A percentile compares a stretch with the other conserved stretches of the same genome.
These are phyloP conservation scores for Pseudogymnoascus sp. DNA, from an alignment of 2,329 filamentous ascomycete genomes.

Conservation along the genomic window DNA sequence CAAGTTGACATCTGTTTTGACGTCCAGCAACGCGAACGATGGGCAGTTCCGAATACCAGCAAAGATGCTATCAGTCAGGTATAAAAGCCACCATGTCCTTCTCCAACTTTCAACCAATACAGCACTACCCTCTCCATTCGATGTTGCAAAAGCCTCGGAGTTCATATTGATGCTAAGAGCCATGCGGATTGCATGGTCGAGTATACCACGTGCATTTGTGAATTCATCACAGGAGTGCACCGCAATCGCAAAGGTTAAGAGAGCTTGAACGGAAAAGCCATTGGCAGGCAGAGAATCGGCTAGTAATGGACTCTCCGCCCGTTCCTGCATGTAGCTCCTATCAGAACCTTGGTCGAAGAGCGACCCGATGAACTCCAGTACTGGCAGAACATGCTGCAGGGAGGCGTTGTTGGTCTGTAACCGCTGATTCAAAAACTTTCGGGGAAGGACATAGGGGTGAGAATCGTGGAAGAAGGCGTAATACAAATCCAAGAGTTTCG, in stretches of 20 bases:
- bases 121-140: constrained; percentile 26
- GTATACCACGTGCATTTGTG: background rate
- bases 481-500: background rate
- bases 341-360: constrained; percentile 22
- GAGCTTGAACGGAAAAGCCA: constrained; percentile 11
- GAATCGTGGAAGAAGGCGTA: constrained; percentile 26
- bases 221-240: constrained; percentile 11
- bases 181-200: constrained; percentile 9
- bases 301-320: background rate
- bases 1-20: constrained; percentile 29
- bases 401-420: constrained; percentile 28
- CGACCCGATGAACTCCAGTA: constrained; percentile 33
- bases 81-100: constrained; percentile 35
- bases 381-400: constrained; percentile 23
- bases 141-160: constrained; percentile 6
- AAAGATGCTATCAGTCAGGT: constrained; percentile 23
- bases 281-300: constrained; percentile 4
- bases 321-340: background rate
- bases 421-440: constrained; percentile 26
- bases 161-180: constrained; percentile 11
- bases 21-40: constrained; percentile 23
- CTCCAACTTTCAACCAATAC: constrained; percentile 34
- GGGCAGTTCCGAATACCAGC: constrained; percentile 16
- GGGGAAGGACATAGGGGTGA: constrained; percentile 30
- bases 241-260: constrained; percentile 4